A percentile compares a stretch with the other conserved stretches of the same genome.
These are phyloP conservation scores for Penicillium polonicum DNA, from an alignment of 2,329 filamentous ascomycete species.

Conservation along the genomic window DNA sequence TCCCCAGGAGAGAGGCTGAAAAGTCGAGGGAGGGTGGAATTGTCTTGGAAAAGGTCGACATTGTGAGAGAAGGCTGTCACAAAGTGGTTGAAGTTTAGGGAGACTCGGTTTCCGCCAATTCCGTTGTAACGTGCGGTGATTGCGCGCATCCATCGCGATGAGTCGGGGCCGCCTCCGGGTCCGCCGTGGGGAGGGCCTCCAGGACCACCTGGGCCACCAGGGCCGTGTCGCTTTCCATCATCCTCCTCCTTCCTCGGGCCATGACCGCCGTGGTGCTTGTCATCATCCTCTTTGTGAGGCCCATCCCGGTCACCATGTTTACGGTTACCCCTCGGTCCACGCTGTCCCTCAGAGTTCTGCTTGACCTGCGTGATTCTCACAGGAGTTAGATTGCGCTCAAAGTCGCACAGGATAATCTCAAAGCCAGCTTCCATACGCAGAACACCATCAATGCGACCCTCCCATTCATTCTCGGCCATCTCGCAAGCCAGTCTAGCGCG, in stretches of 20 bases:
- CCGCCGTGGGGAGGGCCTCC: neutral
- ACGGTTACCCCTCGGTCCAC: neutral
- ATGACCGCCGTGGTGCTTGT: neutral
- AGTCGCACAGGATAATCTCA: slow-evolving; percentile 68
- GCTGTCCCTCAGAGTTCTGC: neutral
- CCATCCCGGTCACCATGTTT: neutral
- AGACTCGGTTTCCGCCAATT: slow-evolving; percentile 43
- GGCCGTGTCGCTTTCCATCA: neutral
- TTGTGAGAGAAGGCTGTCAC: slow-evolving; percentile 49
- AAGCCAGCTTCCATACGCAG: slow-evolving; percentile 69
- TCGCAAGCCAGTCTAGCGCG: slow-evolving; percentile 59
- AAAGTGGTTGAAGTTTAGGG: slow-evolving; percentile 50
- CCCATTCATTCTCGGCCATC: slow-evolving; percentile 52
- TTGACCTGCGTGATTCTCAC: slow-evolving; percentile 34
- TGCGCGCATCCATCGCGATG: slow-evolving; percentile 22
- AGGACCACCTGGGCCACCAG: no score
- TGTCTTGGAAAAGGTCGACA: slow-evolving; percentile 42
- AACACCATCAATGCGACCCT: slow-evolving; percentile 58
- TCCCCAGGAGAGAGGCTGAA: slow-evolving; percentile 30
- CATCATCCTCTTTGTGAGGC: neutral
- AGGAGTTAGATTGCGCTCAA: slow-evolving; percentile 46
- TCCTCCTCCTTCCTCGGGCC: neutral
- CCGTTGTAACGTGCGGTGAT: slow-evolving; percentile 33
- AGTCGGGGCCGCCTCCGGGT: slow-evolving; percentile 3
- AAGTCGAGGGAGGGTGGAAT: slow-evolving; percentile 40